Evolutionary conservation across 2,329 filamentous ascomycete species (phyloP).

Genomic region (Phyllosticta citriasiana): DNA sequence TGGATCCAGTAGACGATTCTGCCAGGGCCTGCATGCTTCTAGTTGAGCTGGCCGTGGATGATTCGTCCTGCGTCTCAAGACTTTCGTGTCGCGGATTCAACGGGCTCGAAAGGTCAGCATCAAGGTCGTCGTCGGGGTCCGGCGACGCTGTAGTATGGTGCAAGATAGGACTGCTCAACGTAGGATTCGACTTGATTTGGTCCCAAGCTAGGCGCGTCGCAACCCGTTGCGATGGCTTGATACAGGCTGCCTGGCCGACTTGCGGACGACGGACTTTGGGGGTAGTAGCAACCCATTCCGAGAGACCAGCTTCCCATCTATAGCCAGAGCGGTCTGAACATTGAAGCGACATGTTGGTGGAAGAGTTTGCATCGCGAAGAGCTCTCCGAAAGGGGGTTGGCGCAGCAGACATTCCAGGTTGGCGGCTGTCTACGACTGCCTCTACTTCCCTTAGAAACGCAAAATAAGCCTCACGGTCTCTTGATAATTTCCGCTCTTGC

Average conservation of each 20-base stretch:
- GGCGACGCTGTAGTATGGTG: neutral
- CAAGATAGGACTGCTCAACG: neutral
- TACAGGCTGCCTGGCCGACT: constrained; percentile 35
- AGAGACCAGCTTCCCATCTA: constrained; percentile 36
- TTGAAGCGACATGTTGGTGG: neutral
- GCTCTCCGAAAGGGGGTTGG: neutral
- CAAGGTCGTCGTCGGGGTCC: neutral
- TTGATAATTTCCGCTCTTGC: neutral
- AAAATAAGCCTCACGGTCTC: neutral
- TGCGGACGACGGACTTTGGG: constrained; percentile 14
- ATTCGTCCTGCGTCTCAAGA: neutral
- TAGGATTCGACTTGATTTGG: neutral
- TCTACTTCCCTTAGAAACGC: neutral
- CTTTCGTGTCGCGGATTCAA: neutral
- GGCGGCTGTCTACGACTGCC: neutral
- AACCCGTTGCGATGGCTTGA: constrained; percentile 22
- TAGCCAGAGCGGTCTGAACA: constrained; percentile 17
- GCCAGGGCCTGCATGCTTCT: neutral
- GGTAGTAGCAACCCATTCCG: constrained; percentile 36
- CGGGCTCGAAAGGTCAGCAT: neutral
- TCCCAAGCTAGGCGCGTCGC: neutral
- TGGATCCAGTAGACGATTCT: neutral
- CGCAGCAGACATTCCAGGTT: neutral
- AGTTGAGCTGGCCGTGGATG: neutral
- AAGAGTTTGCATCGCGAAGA: neutral